phyloP scores from a whole-genome alignment of 768 basidiomycete genomes.

The Royoungia palumana region DNA sequence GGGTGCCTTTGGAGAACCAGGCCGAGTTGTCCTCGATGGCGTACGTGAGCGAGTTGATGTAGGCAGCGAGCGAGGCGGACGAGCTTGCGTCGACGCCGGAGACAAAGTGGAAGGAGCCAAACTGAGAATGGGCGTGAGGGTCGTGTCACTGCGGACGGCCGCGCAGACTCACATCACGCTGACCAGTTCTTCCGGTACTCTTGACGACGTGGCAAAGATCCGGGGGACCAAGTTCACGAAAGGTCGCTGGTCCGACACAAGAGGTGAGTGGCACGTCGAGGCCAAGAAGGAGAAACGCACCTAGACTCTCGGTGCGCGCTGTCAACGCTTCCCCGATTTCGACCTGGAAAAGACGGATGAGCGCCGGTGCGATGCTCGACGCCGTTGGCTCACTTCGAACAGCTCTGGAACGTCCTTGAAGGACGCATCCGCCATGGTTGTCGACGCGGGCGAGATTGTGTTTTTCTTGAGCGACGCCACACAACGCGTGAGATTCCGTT shows the following conservation, averaged over 20 bases:
- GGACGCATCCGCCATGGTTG: slow-evolving; percentile 60
- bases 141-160: not conserved
- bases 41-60: slow-evolving; percentile 98
- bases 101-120: slow-evolving; percentile 95
- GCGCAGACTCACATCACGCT: slow-evolving; percentile 71
- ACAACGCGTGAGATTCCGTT: slow-evolving; percentile 21
- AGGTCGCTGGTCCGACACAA: slow-evolving; percentile 62
- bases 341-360: slow-evolving; percentile 44
- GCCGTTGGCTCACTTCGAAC: slow-evolving; percentile 67
- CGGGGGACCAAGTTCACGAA: slow-evolving; percentile 95
- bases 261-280: not conserved
- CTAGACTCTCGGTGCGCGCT: slow-evolving; percentile 87
- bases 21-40: slow-evolving; percentile 85
- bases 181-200: slow-evolving; percentile 76
- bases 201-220: slow-evolving; percentile 96
- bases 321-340: slow-evolving; percentile 88
- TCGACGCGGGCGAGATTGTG: slow-evolving; percentile 1
- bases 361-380: not conserved
- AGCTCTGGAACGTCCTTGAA: slow-evolving; percentile 96
- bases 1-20: slow-evolving; percentile 84
- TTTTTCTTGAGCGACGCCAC: slow-evolving; percentile 18
- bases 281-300: slow-evolving; percentile 45
- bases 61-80: slow-evolving; percentile 94
- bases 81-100: slow-evolving; percentile 99
- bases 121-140: slow-evolving; percentile 40